Evolutionary conservation across 495 filamentous ascomycete genomes (phyloP).

Genomic region (Clavariopsis aquatica): DNA sequence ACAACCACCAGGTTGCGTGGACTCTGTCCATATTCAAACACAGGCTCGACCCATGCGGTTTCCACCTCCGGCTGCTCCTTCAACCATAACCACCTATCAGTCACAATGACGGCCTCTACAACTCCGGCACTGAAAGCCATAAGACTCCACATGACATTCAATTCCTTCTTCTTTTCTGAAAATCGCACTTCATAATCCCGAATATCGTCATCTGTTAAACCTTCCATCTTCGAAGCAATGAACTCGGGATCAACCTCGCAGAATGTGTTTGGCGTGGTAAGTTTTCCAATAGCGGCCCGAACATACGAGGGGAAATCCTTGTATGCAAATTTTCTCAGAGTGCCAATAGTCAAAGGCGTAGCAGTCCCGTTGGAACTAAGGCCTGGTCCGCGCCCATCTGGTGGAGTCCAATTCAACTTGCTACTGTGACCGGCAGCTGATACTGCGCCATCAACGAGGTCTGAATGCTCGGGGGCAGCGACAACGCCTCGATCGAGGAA

Average conservation of each 20-base stretch:
- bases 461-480: constrained; percentile 51
- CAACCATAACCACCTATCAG: constrained; percentile 89
- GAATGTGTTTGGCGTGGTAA: constrained; percentile 49
- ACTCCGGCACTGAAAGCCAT: constrained; percentile 94
- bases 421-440: constrained; percentile 28
- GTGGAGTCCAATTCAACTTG: constrained; percentile 34
- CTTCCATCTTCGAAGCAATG: constrained; percentile 60
- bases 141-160: constrained; percentile 84
- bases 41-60: constrained; percentile 81
- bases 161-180: constrained; percentile 68
- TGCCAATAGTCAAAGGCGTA: constrained; percentile 82
- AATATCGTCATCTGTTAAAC: constrained; percentile 73
- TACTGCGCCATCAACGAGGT: constrained; percentile 44
- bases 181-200: constrained; percentile 65
- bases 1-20: constrained; percentile 88
- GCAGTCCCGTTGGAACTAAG: constrained; percentile 48
- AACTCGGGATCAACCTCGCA: constrained; percentile 43
- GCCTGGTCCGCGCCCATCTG: constrained; percentile 21
- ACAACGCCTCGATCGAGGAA: constrained; percentile 81
- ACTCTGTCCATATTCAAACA: constrained; percentile 87
- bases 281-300: constrained; percentile 73
- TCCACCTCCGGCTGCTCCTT: constrained; percentile 62
- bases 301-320: constrained; percentile 74
- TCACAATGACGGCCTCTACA: constrained; percentile 84
- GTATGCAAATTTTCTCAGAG: constrained; percentile 78